Evolutionary conservation across 73 alveolate species (phyloP), one percentile per base, ranked within the genome.

Genomic region (Blepharisma stoltei): DNA sequence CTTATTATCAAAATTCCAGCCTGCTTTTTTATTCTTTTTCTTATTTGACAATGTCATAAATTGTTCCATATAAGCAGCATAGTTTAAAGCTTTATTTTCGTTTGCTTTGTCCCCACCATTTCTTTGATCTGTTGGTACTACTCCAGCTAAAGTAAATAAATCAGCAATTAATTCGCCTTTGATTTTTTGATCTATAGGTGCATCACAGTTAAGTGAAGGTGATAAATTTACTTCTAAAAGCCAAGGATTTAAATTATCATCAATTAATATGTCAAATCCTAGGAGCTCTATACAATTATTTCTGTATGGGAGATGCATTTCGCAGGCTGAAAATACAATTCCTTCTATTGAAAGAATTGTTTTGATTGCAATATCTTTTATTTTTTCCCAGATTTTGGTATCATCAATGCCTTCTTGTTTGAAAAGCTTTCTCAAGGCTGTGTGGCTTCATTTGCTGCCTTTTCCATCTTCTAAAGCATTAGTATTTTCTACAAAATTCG

Each of bases 191-290:
- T 90, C 97, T n/a, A 77, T 66, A 41, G 97, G 95, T 55, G 95
- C 84, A 82, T 88, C 88, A 78, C 93, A 92, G 69, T 94, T 90
- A 41, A 95, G 70, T 2, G 94, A 78, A 4, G 99, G 98, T 14
- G 92, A 79, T 54, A 88, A 85, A 85, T 95, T 95, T 46, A 93
- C 96, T 81, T 95, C 99, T 21, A 95, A 79, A 50, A 95, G 69
- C 96, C 97, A 95, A 6, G 97, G 98, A 55, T 93, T 85, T 25
- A 93, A 76, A n/a, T 70, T 55, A 18, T 91, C 93, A 79, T 91
- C 98, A 41, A 95, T 88, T 55, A 95, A 71, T 7, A 95, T 86
- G 83, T 95, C 99, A 68, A 93, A 94, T n/a, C 99, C 98, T 41
- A 89, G 88, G 5, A 90, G 78, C 80, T 90, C 96, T 90, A 94